These are phyloP conservation scores for Carex sylvatica DNA, from an alignment of 202 grass and related monocot species.

Conservation along the genomic window DNA sequence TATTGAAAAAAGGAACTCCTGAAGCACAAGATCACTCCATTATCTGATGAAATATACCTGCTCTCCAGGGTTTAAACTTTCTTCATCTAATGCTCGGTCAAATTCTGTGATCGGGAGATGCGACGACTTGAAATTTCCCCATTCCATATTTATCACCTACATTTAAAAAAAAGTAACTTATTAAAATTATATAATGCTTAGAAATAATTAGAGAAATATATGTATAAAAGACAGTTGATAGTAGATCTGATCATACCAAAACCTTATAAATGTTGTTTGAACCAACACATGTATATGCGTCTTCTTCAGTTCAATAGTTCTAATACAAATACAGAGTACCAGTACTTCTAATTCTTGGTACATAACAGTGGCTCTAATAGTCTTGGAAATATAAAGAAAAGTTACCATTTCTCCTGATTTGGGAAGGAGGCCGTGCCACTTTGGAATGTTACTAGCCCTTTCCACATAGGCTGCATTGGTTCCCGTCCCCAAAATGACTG, in stretches of 20 bases:
- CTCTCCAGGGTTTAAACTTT: slow-evolving; percentile 74
- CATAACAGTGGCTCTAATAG: background rate
- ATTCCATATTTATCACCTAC: slow-evolving; percentile 96
- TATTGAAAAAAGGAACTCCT: slow-evolving; percentile 17
- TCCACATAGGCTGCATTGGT: slow-evolving; percentile 95
- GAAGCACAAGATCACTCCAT: background rate
- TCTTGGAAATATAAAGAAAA: background rate
- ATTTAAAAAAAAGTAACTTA: slow-evolving; percentile 1
- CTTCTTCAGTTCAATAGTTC: background rate
- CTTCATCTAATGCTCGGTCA: slow-evolving; percentile 59
- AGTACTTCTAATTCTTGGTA: background rate
- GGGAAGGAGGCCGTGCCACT: slow-evolving; percentile 59
- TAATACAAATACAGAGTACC: background rate
- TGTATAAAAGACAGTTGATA: background rate
- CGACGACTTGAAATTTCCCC: slow-evolving; percentile 70
- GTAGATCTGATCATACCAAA: background rate
- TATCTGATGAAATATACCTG: slow-evolving; percentile 36
- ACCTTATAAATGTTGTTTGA: background rate
- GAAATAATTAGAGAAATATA: background rate
- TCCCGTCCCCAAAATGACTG: slow-evolving; percentile 89
- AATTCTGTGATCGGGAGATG: slow-evolving; percentile 68
- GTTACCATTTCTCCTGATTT: slow-evolving; percentile 75
- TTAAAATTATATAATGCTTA: background rate
- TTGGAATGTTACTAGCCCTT: slow-evolving; percentile 55
- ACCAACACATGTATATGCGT: background rate